Percentiles rank a stretch among this genome's conserved stretches.
Conservation (phyloP, 2,329 filamentous ascomycete species). For the Incumbomyces lentus region DNA sequence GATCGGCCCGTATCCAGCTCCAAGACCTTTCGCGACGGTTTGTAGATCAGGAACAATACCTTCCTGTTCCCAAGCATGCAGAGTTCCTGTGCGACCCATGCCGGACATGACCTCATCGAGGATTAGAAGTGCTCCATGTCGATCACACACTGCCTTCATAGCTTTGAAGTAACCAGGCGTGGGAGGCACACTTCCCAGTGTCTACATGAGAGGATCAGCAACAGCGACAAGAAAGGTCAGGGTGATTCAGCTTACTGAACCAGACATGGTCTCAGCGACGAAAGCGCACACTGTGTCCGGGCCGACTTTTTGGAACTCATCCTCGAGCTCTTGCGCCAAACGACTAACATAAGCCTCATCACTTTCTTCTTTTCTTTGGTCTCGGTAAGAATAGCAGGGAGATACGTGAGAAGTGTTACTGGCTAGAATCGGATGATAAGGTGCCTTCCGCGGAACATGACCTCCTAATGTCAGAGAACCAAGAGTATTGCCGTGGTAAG, state of each 20-base stretch:
- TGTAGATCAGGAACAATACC: slow-evolving; percentile 50
- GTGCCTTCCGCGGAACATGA: slow-evolving; percentile 48
- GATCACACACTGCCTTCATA: slow-evolving; percentile 57
- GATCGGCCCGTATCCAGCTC: slow-evolving; percentile 46
- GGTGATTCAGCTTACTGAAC: slow-evolving; percentile 43
- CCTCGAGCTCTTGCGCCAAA: slow-evolving; percentile 55
- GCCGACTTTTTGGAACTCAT: slow-evolving; percentile 54
- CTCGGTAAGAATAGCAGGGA: slow-evolving; percentile 57
- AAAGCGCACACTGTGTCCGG: slow-evolving; percentile 60
- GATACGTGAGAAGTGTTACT: slow-evolving; percentile 51
- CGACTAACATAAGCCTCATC: slow-evolving; percentile 50
- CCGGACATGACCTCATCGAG: slow-evolving; percentile 56
- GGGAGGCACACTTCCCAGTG: slow-evolving; percentile 58
- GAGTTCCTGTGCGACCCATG: slow-evolving; percentile 46
- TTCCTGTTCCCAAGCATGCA: slow-evolving; percentile 51
- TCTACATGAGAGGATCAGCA: slow-evolving; percentile 27
- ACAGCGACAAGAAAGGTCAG: neutral
- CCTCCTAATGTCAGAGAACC: slow-evolving; percentile 57
- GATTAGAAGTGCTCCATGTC: slow-evolving; percentile 61
- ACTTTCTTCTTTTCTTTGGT: slow-evolving; percentile 41
- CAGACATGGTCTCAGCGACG: slow-evolving; percentile 62
- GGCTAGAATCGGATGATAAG: slow-evolving; percentile 52
- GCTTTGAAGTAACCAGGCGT: slow-evolving; percentile 59
- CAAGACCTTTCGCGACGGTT: slow-evolving; percentile 50
- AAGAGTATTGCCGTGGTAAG: slow-evolving; percentile 62